Base-by-base conservation (phyloP, 1,139 yeast species). In the Protomyces arabidopsidicola region DNA sequence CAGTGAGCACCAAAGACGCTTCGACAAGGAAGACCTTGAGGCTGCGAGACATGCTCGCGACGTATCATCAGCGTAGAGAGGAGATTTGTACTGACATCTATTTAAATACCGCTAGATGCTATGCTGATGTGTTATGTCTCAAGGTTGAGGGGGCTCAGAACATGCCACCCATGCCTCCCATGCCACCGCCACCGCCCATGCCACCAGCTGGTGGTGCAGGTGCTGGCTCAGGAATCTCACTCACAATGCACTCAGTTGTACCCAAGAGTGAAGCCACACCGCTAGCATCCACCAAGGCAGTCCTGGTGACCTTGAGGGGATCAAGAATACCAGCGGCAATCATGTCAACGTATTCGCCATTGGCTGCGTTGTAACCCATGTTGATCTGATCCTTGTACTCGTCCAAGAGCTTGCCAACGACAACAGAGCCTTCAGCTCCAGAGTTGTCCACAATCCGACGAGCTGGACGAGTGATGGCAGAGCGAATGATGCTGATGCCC, bases 261-360 rank as follows among this genome's bases (percentile, higher is more conserved):
- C 98, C 98, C 77, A 93, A 84, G 76, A 93, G 83, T 35, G 98
- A 90, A 63, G 99, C 98, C 70, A 93, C 98, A 81, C 98, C 97
- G 65, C 96, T 84, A 67, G 99, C 99, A 73, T 93, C 98, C 65
- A 90, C 93, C 73, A 93, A 83, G 71, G 98, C 98, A 72, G 90
- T 87, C 82, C 95, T 90, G 70, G 95, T 98, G 73, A 95, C 98
- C 85, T 93, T 95, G 84, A 93, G 90, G 70, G 99, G 99, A 79
- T 93, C 99, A 75, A 91, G 90, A 78, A 93, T 93, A 83, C 99
- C 99, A 67, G 96, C 86, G 70, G 93, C 88, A 74, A 93, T 86
- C 97, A 93, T 90, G 77, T 93, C 97, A 69, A 95, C 88, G 82
- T 84, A 93, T 79, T 89, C 90, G 72, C 97, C 95, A 78, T 88